A percentile compares a stretch with the other conserved stretches of the same genome.
Evolutionary conservation across 208 protist genomes (phyloP).

Genomic region (Leishmania martiniquensis): DNA sequence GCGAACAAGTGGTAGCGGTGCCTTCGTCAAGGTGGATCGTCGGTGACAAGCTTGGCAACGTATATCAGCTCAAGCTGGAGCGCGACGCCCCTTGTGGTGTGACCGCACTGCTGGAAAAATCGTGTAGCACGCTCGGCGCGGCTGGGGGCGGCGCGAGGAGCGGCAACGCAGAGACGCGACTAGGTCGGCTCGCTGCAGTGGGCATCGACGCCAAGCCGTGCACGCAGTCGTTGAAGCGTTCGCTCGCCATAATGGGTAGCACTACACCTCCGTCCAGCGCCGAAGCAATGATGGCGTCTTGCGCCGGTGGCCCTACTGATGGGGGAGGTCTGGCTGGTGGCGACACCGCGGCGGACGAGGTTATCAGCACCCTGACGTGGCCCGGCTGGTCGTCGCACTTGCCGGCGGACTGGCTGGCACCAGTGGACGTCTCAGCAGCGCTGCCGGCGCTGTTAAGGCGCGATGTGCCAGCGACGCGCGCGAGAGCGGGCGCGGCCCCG

Average conservation of each 20-base stretch:
- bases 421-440: conserved; percentile 20
- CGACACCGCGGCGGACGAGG: neutral
- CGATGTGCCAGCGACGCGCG: neutral
- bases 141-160: neutral
- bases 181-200: neutral
- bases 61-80: conserved; percentile 70
- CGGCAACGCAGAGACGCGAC: neutral
- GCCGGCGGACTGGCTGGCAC: conserved; percentile 25
- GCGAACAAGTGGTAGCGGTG: neutral
- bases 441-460: conserved; percentile 21
- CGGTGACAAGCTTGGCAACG: conserved; percentile 72
- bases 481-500: neutral
- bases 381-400: conserved; percentile 18
- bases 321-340: neutral
- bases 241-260: conserved; percentile 15
- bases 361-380: conserved; percentile 1
- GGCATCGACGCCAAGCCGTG: conserved; percentile 3
- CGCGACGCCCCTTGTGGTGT: conserved; percentile 12
- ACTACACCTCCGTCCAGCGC: neutral
- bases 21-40: conserved; percentile 42
- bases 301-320: neutral
- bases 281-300: neutral
- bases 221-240: neutral
- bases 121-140: neutral
- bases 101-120: neutral